Percentiles rank a stretch among this genome's conserved stretches.
These are phyloP conservation scores for Mariannaea sp. DNA, from an alignment of 2,329 filamentous ascomycete genomes.

Conservation along the genomic window DNA sequence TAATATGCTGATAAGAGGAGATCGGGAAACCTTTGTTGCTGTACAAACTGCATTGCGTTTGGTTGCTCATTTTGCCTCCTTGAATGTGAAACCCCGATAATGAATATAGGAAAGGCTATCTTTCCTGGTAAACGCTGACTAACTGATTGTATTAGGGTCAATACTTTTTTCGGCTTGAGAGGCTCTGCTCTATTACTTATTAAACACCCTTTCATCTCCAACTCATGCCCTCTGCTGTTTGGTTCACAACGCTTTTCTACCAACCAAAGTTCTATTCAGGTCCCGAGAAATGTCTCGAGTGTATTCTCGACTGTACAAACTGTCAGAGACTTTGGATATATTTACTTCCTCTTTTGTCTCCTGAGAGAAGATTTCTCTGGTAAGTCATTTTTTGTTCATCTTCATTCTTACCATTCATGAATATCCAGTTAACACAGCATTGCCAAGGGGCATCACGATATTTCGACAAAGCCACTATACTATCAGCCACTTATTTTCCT, in stretches of 20 bases:
- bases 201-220: conserved; percentile 3
- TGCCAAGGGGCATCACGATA: background rate
- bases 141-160: background rate
- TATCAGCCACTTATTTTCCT: background rate
- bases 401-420: background rate
- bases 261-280: background rate
- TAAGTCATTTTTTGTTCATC: background rate
- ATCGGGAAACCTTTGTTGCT: too few relatives aligned
- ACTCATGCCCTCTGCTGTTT: background rate
- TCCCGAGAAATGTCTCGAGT: background rate
- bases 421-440: background rate
- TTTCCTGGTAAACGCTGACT: background rate
- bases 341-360: too few relatives aligned
- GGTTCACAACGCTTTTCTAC: background rate
- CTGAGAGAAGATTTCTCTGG: background rate
- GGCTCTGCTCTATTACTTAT: background rate
- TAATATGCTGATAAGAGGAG: too few relatives aligned
- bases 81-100: too few relatives aligned
- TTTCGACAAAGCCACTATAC: background rate
- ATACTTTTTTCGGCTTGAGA: background rate
- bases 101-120: too few relatives aligned
- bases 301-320: too few relatives aligned
- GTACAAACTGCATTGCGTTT: too few relatives aligned
- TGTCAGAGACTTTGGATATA: too few relatives aligned
- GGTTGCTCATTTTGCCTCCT: too few relatives aligned